Conservation (phyloP, 2,329 filamentous ascomycete genomes). For the Colletotrichum coccodes region DNA sequence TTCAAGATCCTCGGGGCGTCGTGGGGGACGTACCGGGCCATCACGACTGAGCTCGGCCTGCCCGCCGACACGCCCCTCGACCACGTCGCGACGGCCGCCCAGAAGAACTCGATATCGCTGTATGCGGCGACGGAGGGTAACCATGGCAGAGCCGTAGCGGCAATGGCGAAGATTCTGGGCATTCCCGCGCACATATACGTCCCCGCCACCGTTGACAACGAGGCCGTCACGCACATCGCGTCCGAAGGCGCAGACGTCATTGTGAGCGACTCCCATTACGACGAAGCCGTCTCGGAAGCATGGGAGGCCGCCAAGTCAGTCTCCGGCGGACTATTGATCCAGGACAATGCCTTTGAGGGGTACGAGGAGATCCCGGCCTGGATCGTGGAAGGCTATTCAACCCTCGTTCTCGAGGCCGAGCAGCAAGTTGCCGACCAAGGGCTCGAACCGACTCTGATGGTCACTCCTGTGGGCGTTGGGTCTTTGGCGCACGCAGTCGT, state of each 20-base stretch:
- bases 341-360: slow-evolving; percentile 75
- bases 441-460: slow-evolving; percentile 54
- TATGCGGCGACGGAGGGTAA: slow-evolving; percentile 81
- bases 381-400: slow-evolving; percentile 82
- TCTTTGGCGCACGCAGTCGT: slow-evolving; percentile 77
- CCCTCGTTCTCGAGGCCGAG: slow-evolving; percentile 77
- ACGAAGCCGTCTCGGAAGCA: slow-evolving; percentile 66
- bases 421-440: slow-evolving; percentile 58
- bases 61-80: slow-evolving; percentile 53
- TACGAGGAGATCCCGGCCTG: slow-evolving; percentile 76
- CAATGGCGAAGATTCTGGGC: slow-evolving; percentile 70
- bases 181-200: slow-evolving; percentile 71
- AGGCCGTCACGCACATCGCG: slow-evolving; percentile 64
- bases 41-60: slow-evolving; percentile 57
- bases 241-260: slow-evolving; percentile 71
- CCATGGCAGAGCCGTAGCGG: slow-evolving; percentile 77
- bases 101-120: slow-evolving; percentile 53
- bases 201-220: slow-evolving; percentile 64
- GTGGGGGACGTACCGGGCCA: slow-evolving; percentile 73
- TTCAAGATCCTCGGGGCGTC: slow-evolving; percentile 87
- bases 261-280: slow-evolving; percentile 60
- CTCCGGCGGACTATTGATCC: slow-evolving; percentile 64
- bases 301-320: slow-evolving; percentile 49
- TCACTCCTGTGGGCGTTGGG: slow-evolving; percentile 78
- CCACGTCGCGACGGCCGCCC: slow-evolving; percentile 46